Evolutionary conservation across 345 rosid genomes (phyloP).

Genomic region (Trapa incisa): DNA sequence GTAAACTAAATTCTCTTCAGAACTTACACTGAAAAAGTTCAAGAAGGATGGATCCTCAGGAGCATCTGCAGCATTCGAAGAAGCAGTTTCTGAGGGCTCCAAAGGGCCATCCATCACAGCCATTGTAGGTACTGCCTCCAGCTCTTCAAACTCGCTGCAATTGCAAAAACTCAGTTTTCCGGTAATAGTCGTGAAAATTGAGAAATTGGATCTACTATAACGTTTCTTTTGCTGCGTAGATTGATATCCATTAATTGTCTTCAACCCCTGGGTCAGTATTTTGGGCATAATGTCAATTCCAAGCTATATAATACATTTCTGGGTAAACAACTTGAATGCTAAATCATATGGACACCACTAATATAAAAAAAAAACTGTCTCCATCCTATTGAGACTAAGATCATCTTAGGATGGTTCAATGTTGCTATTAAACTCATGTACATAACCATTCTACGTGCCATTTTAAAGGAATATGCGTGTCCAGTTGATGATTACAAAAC

Average conservation of each 20-base stretch:
- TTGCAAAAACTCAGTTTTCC: constrained; percentile 1
- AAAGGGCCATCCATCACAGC: constrained; percentile 82
- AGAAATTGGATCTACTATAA: background rate
- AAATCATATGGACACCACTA: too few relatives aligned
- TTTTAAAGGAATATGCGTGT: background rate
- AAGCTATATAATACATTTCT: too few relatives aligned
- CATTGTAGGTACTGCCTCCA: constrained; percentile 86
- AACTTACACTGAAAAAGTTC: constrained; percentile 78
- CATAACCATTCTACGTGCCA: background rate
- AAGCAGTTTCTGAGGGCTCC: constrained; percentile 55
- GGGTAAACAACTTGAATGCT: too few relatives aligned
- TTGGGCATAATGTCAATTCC: too few relatives aligned
- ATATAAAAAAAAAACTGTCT: background rate
- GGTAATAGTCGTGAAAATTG: background rate
- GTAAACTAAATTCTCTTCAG: background rate
- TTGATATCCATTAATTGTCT: too few relatives aligned
- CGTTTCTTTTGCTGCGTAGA: background rate
- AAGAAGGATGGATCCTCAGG: constrained; percentile 76
- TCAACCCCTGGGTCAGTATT: too few relatives aligned
- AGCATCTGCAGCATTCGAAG: constrained; percentile 27
- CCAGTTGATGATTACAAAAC: background rate
- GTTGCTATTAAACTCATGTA: background rate
- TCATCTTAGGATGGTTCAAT: background rate
- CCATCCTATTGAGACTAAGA: background rate
- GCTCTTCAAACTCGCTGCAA: constrained; percentile 83